Percentiles rank a stretch among this genome's conserved stretches.
Evolutionary conservation across 2,329 filamentous ascomycete genomes (phyloP).

Genomic region (Alternaria sp.): DNA sequence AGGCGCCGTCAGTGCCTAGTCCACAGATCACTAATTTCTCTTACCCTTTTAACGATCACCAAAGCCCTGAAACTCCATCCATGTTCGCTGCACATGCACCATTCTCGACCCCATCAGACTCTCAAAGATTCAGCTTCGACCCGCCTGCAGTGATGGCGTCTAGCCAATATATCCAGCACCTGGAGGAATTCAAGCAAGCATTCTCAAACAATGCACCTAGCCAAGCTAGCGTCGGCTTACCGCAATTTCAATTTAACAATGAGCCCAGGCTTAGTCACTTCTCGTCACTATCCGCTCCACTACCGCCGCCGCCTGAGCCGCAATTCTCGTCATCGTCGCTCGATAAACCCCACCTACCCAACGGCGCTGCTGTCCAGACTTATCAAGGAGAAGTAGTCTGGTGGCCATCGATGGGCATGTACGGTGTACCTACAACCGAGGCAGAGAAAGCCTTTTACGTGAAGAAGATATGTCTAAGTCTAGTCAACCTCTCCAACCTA

Average conservation of each 20-base stretch:
- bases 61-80: not conserved
- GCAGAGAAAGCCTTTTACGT: not conserved
- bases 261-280: not conserved
- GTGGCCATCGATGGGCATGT: not conserved
- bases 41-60: not conserved
- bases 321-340: not conserved
- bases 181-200: not conserved
- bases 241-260: not conserved
- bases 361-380: not conserved
- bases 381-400: not conserved
- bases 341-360: not conserved
- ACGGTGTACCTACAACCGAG: slow-evolving; percentile 3
- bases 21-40: not conserved
- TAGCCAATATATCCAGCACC: not conserved
- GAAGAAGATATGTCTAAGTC: not conserved
- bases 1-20: not conserved
- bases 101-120: not conserved
- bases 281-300: not conserved
- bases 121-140: not conserved
- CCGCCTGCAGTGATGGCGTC: not conserved
- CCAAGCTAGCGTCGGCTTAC: not conserved
- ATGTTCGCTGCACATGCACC: not conserved
- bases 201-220: too few relatives aligned
- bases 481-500: slow-evolving; percentile 1
- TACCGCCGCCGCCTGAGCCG: not conserved